These are phyloP conservation scores for Lolium perenne DNA, from an alignment of 176 grass and related monocot genomes.

Conservation along the genomic window DNA sequence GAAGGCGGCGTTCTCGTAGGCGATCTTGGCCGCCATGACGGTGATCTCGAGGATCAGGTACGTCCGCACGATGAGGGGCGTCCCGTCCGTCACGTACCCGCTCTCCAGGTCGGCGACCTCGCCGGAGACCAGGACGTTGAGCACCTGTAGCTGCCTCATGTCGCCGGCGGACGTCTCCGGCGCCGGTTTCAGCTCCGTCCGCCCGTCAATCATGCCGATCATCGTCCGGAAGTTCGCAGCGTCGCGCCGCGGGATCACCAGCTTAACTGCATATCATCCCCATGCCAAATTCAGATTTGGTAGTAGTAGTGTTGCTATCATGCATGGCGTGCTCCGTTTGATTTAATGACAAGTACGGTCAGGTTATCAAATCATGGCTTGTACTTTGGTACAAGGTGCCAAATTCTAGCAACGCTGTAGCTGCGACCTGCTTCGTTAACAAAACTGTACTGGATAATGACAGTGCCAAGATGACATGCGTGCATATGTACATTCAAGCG, in stretches of 20 bases:
- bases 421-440: not conserved
- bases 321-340: constrained; percentile 1
- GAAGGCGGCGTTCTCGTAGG: constrained; percentile 65
- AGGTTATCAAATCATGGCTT: not conserved
- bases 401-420: not conserved
- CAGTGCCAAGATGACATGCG: not conserved
- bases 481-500: not conserved
- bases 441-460: not conserved
- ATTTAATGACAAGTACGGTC: not conserved
- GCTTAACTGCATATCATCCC: constrained; percentile 33
- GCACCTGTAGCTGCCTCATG: constrained; percentile 27
- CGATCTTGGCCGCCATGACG: constrained; percentile 53
- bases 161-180: not conserved
- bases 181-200: constrained; percentile 53
- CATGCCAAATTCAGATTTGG: not conserved
- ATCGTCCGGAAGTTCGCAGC: constrained; percentile 60
- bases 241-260: constrained; percentile 53
- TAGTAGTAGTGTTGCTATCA: not conserved
- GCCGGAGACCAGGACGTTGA: not conserved
- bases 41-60: constrained; percentile 43
- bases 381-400: not conserved
- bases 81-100: not conserved
- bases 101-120: constrained; percentile 32
- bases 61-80: constrained; percentile 26
- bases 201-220: constrained; percentile 53